Base-by-base conservation (phyloP, 805 yeast species). In the Yarrowia alimentaria region DNA sequence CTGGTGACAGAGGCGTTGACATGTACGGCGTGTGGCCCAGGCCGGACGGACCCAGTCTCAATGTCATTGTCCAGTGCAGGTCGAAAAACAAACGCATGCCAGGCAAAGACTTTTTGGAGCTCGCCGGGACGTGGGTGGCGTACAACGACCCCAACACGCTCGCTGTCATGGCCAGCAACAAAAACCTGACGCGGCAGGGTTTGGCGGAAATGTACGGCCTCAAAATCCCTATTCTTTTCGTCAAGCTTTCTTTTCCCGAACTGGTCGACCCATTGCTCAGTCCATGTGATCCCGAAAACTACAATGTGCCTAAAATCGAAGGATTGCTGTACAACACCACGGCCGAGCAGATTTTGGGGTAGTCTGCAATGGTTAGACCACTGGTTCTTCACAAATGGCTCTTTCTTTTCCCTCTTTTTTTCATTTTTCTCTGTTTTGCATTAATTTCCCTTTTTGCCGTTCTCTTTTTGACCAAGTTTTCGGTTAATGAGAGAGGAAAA, bases 21-120 rank as follows among this genome's bases (percentile, higher is more conserved):
- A 30, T 43, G 22, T 30, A 43, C 11, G 50, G 50, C n/a, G 37
- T 22, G 3, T 30, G 37, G 50, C 28, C 37, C 9, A 21, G 37
- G 21, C 28, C 35, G 9, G 37, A 43, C 12, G 37, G 22, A 3
- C 9, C 37, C 2, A 11, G 21, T 3, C 37, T 30, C 37, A 30
- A 43, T 30, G 35, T 43, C 26, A 43, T 43, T 43, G 50, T 30
- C 12, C 50, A 43, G 22, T 43, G 50, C 18, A 26, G 37, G 14
- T 30, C 50, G 9, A 43, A 31, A 29, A n/a, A 17, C 30, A 30
- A 24, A 18, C 26, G 37, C 11, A 43, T 31, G 37, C 50, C 50
- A 1, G 50, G 50, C 6, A 43, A 31, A n/a, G 50, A 43, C 17
- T 30, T 43, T 30, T 29, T 30, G n/a, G 50, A 43, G 18, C 30